These are phyloP conservation scores for Saturnispora mendoncae DNA, from an alignment of 805 yeast species.

Conservation along the genomic window DNA sequence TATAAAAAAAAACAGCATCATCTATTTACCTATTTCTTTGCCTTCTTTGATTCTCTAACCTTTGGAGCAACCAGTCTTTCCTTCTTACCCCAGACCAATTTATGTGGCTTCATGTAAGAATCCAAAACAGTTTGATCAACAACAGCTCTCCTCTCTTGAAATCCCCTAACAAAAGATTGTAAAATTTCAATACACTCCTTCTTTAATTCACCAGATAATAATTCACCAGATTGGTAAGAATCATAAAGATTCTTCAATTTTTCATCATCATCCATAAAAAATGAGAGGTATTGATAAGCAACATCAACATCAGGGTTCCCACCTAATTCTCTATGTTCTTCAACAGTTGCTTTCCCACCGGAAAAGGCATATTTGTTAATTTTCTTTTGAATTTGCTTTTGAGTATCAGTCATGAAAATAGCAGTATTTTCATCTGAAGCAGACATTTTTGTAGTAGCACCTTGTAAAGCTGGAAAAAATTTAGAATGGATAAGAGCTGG, in stretches of 20 bases:
- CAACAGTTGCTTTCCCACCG: slow-evolving; percentile 82
- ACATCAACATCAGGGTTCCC: slow-evolving; percentile 96
- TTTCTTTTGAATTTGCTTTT: slow-evolving; percentile 86
- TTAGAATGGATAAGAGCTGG: slow-evolving; percentile 90
- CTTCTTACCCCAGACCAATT: slow-evolving; percentile 62
- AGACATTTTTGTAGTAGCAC: slow-evolving; percentile 93
- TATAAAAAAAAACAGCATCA: too few relatives aligned
- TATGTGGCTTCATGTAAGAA: slow-evolving; percentile 77
- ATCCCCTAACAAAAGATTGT: slow-evolving; percentile 68
- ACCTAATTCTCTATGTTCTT: slow-evolving; percentile 83
- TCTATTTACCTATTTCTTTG: slow-evolving; percentile 22
- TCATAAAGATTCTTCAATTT: slow-evolving; percentile 53
- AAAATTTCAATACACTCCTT: slow-evolving; percentile 71
- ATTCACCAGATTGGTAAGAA: slow-evolving; percentile 67
- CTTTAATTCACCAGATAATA: slow-evolving; percentile 91
- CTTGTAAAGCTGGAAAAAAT: slow-evolving; percentile 97
- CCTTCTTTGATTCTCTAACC: slow-evolving; percentile 35
- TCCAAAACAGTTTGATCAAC: slow-evolving; percentile 56
- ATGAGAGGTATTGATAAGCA: slow-evolving; percentile 84
- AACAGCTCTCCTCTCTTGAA: slow-evolving; percentile 68
- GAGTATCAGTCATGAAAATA: slow-evolving; percentile 90
- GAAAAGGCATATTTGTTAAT: slow-evolving; percentile 94
- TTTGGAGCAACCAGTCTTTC: slow-evolving; percentile 69
- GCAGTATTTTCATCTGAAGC: slow-evolving; percentile 89
- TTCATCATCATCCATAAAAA: slow-evolving; percentile 84